A percentile compares a stretch with the other conserved stretches of the same genome.
These are phyloP conservation scores for Collybia sordida DNA, from an alignment of 768 basidiomycete genomes.

Conservation along the genomic window DNA sequence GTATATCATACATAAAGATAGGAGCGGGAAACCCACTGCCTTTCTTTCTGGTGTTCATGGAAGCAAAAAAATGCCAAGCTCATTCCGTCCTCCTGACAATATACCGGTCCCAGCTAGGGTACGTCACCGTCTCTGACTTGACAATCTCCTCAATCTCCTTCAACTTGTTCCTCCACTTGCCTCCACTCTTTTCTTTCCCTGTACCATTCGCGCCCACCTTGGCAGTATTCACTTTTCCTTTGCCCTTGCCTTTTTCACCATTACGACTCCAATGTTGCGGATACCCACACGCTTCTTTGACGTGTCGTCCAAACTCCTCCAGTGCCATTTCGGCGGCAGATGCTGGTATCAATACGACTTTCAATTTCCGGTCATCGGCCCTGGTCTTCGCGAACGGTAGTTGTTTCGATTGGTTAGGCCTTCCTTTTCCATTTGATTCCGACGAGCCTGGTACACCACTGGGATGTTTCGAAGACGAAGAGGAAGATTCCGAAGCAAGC, in stretches of 20 bases:
- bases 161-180: slow-evolving; percentile 21
- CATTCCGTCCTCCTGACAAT: slow-evolving; percentile 40
- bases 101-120: slow-evolving; percentile 70
- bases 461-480: slow-evolving; percentile 24
- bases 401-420: slow-evolving; percentile 41
- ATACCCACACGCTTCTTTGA: not conserved
- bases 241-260: slow-evolving; percentile 11
- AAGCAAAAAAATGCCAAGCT: slow-evolving; percentile 1
- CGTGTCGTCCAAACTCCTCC: slow-evolving; percentile 9
- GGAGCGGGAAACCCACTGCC: too few species aligned
- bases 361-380: slow-evolving; percentile 54
- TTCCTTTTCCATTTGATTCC: slow-evolving; percentile 21
- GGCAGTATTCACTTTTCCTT: slow-evolving; percentile 17
- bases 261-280: slow-evolving; percentile 1
- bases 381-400: slow-evolving; percentile 53
- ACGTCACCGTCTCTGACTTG: slow-evolving; percentile 46
- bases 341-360: slow-evolving; percentile 46
- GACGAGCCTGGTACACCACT: slow-evolving; percentile 22
- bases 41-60: too few species aligned
- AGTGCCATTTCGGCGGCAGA: slow-evolving; percentile 27
- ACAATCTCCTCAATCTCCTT: slow-evolving; percentile 27
- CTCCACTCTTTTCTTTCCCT: slow-evolving; percentile 15
- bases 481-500: slow-evolving; percentile 8
- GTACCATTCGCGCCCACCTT: slow-evolving; percentile 15
- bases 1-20: too few species aligned